Conservation (phyloP, 768 basidiomycete species). For the Coprinopsis marcescibilis region DNA sequence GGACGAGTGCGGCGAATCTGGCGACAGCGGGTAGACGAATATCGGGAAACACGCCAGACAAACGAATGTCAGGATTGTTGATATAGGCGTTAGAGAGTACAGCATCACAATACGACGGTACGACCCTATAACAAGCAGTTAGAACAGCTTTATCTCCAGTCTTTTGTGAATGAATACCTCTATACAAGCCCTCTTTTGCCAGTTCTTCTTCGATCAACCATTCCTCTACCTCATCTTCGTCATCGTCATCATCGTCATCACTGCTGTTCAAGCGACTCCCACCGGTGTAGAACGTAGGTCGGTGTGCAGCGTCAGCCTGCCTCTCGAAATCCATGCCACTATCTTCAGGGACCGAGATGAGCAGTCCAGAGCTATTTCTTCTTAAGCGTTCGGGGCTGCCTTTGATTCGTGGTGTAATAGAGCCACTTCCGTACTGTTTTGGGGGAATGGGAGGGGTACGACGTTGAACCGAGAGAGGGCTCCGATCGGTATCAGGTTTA, state of each 20-base stretch:
- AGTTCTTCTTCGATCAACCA: slow-evolving; percentile 28
- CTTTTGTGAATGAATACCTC: slow-evolving; percentile 16
- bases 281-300: slow-evolving; percentile 9
- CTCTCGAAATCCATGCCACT: slow-evolving; percentile 32
- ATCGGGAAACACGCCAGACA: slow-evolving; percentile 45
- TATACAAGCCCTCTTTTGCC: slow-evolving; percentile 26
- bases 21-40: slow-evolving; percentile 39
- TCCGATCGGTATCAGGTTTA: too few species aligned
- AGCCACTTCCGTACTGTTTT: too few species aligned
- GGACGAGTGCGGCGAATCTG: slow-evolving; percentile 17
- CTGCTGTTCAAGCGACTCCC: slow-evolving; percentile 17
- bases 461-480: too few species aligned
- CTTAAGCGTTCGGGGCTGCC: slow-evolving; percentile 2
- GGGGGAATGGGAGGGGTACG: too few species aligned
- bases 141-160: slow-evolving; percentile 10
- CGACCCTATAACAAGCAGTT: slow-evolving; percentile 42
- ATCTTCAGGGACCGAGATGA: slow-evolving; percentile 18
- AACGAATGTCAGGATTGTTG: slow-evolving; percentile 42
- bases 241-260: slow-evolving; percentile 21
- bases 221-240: slow-evolving; percentile 32
- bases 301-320: neutral
- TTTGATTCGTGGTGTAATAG: neutral
- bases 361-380: neutral
- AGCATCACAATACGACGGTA: slow-evolving; percentile 49
- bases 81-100: slow-evolving; percentile 56